Base-by-base conservation (phyloP, 345 rosid species). In the Pseudoturritis turrita region DNA sequence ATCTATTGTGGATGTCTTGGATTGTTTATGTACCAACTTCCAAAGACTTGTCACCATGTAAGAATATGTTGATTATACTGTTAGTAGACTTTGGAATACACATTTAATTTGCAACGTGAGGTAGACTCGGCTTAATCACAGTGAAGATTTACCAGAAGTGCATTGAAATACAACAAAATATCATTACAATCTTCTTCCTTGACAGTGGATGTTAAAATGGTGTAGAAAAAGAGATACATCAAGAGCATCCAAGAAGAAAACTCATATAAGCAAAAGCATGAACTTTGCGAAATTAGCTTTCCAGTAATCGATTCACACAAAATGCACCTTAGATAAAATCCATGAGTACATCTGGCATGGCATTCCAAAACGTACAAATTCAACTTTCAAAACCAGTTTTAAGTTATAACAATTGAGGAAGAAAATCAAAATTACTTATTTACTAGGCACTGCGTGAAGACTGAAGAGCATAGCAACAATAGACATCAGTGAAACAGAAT, bases 91-190 rank as follows among this genome's bases (percentile, higher is more conserved):
- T 37, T 23, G 37, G 14, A 36, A 57, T 28, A 46, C 33, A 74
- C 28, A 58, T 40, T 41, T 7, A 59, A 50, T 59, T 74, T 75
- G 57, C 44, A 59, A 12, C 37, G 53, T 7, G 47, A 54, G 56
- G 53, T 51, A 44, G 15, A 63, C 10, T 35, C 26, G 3, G 60
- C 60, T 65, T 46, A 55, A 44, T 45, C 17, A 19, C 21, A 28
- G 49, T 57, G 72, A 65, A 49, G 2, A n/a, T 9, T 6, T 65
- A 23, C 26, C 60, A 66, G 12, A n/a, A 51, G 10, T 18, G 41
- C 25, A 31, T 19, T 14, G 3, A 33, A 33, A 13, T 47, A 65
- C 59, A 62, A n/a, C 36, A 46, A 36, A 65, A 18, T n/a, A 51
- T 12, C 29, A 51, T 19, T 62, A 28, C 28, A 28, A 46, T 64